phyloP scores from a whole-genome alignment of 192 early-diverging fungal species.

The Backusella australiensis region DNA sequence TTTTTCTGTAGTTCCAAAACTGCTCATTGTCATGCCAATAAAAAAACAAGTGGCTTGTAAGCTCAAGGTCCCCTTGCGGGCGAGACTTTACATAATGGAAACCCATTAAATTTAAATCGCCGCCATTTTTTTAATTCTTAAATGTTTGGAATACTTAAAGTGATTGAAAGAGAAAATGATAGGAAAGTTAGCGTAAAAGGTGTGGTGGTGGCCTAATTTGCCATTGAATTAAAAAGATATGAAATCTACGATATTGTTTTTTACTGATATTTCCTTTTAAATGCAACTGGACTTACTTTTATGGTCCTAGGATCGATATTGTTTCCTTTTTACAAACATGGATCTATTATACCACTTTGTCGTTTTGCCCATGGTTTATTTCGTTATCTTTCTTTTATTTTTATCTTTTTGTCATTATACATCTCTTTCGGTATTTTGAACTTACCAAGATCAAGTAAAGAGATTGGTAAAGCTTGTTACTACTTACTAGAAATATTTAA shows the following conservation, averaged over 20 bases:
- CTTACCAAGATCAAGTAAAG: no score
- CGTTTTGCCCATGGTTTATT: not conserved
- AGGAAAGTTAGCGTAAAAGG: not conserved
- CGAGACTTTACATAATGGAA: not conserved
- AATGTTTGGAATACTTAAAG: no score
- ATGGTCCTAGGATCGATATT: not conserved
- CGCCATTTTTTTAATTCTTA: not conserved
- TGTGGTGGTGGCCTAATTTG: not conserved
- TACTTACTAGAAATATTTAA: not conserved
- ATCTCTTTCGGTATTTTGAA: not conserved
- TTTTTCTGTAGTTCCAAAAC: not conserved
- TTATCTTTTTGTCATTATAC: not conserved
- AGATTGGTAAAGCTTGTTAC: not conserved
- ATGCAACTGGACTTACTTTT: slow-evolving; percentile 13
- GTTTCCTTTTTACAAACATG: slow-evolving; percentile 4
- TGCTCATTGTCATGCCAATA: not conserved
- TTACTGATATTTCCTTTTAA: slow-evolving; percentile 13
- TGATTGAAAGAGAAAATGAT: not conserved
- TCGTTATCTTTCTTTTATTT: not conserved
- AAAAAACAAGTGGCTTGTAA: not conserved
- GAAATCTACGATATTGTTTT: slow-evolving; percentile 6
- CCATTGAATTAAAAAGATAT: not conserved
- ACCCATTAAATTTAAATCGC: not conserved
- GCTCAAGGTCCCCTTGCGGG: not conserved
- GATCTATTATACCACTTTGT: not conserved